Evolutionary conservation across 139 green algal genomes (phyloP), one percentile per base, ranked within the genome.

Genomic region (Nannochloris sp.): DNA sequence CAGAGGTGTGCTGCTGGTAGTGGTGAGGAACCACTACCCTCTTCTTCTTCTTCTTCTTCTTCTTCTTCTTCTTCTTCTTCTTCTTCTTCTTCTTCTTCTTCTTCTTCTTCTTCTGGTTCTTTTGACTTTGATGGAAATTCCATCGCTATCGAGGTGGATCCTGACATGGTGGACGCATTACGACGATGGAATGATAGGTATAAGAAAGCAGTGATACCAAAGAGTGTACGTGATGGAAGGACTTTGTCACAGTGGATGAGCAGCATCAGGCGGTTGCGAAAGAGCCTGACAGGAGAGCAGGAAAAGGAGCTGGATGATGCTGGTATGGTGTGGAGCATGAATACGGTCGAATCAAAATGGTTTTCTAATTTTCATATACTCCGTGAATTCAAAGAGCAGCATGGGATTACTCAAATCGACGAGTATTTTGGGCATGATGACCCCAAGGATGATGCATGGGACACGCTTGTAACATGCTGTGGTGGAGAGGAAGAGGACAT

Each of bases 311-410:
- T 79, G 37, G 60, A 79, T 50, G 37, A 59, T 26, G n/a, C 72
- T 8, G 31, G 69, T 11, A 74, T 79, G 36, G 51, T 51, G 29
- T 79, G 72, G 72, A 71, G 72, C 30, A 56, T 79, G 37, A 61
- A 79, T 49, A 50, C 63, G 36, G 26, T 62, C 9, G 17, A 45
- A n/a, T n/a, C 67, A 6, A 64, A 69, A 25, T 74, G 67, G 67
- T 61, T 67, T 65, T 0, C 50, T 26, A 63, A 69, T 31, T 59
- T 74, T 9, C 67, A 74, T 31, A n/a, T 56, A 12, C 17, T 46
- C 13, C 44, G 56, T 14, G 59, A 65, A 40, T 74, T 49, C 29
- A 69, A 69, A 59, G 57, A 63, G 37, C 1, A 17, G 31, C 60
- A 56, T 40, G 58, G 20, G 20, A 40, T 40, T 4, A 40, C 33